Conservation (phyloP, 192 early-diverging fungal species). For the Globomyces pollinis-pini region DNA sequence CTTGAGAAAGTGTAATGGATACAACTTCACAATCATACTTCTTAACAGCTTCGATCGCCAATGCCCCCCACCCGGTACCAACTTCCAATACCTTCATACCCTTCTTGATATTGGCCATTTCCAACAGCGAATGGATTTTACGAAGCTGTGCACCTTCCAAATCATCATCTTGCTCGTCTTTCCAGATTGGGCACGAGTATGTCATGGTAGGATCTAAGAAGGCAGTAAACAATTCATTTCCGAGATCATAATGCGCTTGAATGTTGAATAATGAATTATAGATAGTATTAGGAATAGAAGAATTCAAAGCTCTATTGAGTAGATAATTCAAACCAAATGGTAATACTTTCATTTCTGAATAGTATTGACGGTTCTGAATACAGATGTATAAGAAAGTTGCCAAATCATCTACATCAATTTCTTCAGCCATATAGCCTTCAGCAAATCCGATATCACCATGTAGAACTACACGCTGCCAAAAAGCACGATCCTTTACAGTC, state of each 20-base stretch:
- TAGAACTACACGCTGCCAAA: constrained; percentile 57
- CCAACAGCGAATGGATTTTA: constrained; percentile 55
- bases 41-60: constrained; percentile 57
- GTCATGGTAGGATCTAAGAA: constrained; percentile 64
- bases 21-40: constrained; percentile 50
- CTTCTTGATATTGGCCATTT: constrained; percentile 39
- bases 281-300: constrained; percentile 58
- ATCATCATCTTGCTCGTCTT: background rate
- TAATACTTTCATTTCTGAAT: constrained; percentile 34
- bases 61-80: constrained; percentile 67
- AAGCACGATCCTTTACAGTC: constrained; percentile 43
- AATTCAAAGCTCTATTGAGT: constrained; percentile 45
- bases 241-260: constrained; percentile 66
- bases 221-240: constrained; percentile 64
- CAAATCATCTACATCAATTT: constrained; percentile 49
- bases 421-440: constrained; percentile 64
- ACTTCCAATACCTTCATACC: constrained; percentile 62
- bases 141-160: constrained; percentile 56
- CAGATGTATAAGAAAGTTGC: constrained; percentile 47
- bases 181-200: constrained; percentile 67
- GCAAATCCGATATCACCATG: constrained; percentile 51
- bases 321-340: constrained; percentile 42
- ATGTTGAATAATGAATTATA: constrained; percentile 54
- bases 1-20: constrained; percentile 55
- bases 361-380: constrained; percentile 47